Evolutionary conservation across 805 yeast species (phyloP), one percentile per base, ranked within the genome.

Genomic region (Saccharomyces kudriavzevii): DNA sequence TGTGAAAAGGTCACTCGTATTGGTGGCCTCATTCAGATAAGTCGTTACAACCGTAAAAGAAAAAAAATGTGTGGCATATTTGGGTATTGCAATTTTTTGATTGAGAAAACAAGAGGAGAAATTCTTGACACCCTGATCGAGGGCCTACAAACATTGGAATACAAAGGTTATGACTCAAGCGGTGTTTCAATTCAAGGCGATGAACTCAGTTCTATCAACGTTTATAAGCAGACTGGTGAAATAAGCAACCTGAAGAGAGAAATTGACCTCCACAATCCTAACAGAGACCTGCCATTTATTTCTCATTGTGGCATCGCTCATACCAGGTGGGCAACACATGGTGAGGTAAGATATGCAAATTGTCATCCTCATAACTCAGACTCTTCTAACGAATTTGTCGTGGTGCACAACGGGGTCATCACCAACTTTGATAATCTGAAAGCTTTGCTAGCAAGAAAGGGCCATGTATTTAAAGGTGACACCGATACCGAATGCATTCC

Each of bases 321-420:
- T 74, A 94, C 99, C 11, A 87, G 99, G 77, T 94, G 99, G 99
- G 99, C 99, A 50, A 94, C 99, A 40, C 99, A 94, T 72, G 99
- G 99, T 72, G 88, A 84, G 64, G 97, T 97, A 54, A 83, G 82
- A 60, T 82, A 79, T 56, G 64, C 71, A 57, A 94, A 94, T 77
- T 94, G 98, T 70, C 99, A 94, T 71, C 99, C 99, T 49, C 98
- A 92, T 69, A 77, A 91, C 60, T 89, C 97, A 0, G 99, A 89
- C 70, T 79, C 81, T 9, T 72, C 73, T 48, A 85, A 87, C 62
- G 96, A 91, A 71, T 94, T 94, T 65, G 82, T 89, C 46, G 84
- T 94, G 59, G 98, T 94, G 50, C 99, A 94, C 77, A 94, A 94
- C 65, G 99, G 99, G 78, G 94, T 94, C 70, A 89, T 94, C 72